Percentiles rank a stretch among this genome's conserved stretches.
phyloP scores from a whole-genome alignment of 2,329 filamentous ascomycete species.

The Diaporthe capsici region DNA sequence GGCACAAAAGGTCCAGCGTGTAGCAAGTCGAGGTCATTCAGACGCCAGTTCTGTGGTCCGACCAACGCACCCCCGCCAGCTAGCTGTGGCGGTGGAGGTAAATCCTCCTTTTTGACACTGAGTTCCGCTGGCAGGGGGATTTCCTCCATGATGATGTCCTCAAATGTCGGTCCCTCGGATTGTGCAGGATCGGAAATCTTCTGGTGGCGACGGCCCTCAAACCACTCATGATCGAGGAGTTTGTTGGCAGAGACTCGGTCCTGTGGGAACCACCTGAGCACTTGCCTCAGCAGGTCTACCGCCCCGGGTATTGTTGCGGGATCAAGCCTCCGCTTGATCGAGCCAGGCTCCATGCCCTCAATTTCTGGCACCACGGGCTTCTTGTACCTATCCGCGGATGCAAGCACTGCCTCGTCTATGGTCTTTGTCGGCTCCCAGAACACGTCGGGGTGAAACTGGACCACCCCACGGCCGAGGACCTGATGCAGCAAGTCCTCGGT shows the following conservation, averaged over 20 bases:
- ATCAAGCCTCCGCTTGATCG: background rate
- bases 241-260: background rate
- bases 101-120: background rate
- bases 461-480: background rate
- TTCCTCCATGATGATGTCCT: background rate
- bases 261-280: background rate
- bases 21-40: background rate
- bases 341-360: background rate
- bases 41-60: background rate
- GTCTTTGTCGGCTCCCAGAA: background rate
- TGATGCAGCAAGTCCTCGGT: background rate
- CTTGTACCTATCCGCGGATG: background rate
- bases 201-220: background rate
- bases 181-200: accelerated
- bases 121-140: background rate
- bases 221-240: background rate
- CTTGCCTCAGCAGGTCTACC: background rate
- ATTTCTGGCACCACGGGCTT: background rate
- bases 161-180: background rate
- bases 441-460: background rate
- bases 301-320: background rate
- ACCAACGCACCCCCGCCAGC: background rate
- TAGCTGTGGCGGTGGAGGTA: background rate
- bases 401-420: background rate
- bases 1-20: background rate